These are phyloP conservation scores for Hylodesmum podocarpum DNA, from an alignment of 306 rosid genomes.

Conservation along the genomic window DNA sequence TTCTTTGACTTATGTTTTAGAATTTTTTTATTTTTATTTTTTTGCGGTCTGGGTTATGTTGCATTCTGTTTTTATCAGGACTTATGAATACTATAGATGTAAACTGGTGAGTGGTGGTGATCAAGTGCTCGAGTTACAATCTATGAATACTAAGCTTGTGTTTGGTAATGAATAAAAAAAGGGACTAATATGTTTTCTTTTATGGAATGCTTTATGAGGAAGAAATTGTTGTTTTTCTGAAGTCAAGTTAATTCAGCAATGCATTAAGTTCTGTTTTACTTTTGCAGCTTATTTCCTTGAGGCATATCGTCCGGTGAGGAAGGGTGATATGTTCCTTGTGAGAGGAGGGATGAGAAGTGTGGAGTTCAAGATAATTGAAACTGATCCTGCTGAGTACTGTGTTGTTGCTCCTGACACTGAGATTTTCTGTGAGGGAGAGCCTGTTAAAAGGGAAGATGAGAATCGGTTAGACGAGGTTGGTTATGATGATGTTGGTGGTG, in stretches of 20 bases:
- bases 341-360: conserved; percentile 99
- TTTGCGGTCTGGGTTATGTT: too few species aligned
- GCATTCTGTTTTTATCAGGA: background rate
- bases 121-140: background rate
- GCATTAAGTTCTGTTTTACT: conserved; percentile 9
- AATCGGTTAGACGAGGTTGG: conserved; percentile 93
- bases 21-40: too few species aligned
- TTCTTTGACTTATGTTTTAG: too few species aligned
- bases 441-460: conserved; percentile 93
- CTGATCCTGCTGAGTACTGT: conserved; percentile 90
- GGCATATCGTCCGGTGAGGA: conserved; percentile 93
- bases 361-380: conserved; percentile 97
- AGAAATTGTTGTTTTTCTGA: background rate
- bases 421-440: conserved; percentile 96
- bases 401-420: conserved; percentile 98
- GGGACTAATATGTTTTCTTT: background rate
- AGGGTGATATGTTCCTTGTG: conserved; percentile 92
- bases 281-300: conserved; percentile 89
- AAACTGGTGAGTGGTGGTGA: background rate
- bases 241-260: background rate
- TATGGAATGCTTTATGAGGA: background rate
- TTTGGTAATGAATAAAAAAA: background rate
- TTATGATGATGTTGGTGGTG: conserved; percentile 97
- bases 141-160: background rate
- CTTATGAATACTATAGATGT: background rate